Percentiles rank a stretch among this genome's conserved stretches.
Conservation (phyloP, 805 yeast genomes). For the Schwanniomyces pseudopolymorphus region DNA sequence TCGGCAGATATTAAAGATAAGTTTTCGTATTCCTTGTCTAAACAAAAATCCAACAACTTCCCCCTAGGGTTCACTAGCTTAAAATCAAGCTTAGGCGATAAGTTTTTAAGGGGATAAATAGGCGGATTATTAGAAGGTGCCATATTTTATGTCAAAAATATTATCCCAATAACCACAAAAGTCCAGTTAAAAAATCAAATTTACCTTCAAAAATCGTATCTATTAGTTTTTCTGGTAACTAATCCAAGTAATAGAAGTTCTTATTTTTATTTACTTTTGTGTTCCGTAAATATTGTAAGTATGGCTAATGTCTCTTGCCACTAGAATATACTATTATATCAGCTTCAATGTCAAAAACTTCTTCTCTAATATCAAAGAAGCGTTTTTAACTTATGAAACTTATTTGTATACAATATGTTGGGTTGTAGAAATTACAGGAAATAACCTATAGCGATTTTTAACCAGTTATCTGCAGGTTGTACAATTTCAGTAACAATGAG, state of each 20-base stretch:
- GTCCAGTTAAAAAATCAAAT: neutral
- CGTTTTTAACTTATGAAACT: neutral
- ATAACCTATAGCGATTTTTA: neutral
- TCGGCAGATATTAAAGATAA: conserved; percentile 18
- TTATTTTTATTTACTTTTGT: neutral
- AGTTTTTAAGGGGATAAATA: conserved; percentile 30
- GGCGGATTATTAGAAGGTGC: conserved; percentile 23
- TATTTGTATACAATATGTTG: neutral
- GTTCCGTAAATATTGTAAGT: neutral
- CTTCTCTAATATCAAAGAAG: neutral
- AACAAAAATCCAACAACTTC: conserved; percentile 32
- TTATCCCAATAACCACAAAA: neutral
- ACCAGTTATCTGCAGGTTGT: neutral
- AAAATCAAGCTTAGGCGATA: conserved; percentile 31
- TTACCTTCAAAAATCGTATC: neutral
- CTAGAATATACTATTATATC: neutral
- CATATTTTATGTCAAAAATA: conserved; percentile 2
- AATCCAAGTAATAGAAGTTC: neutral
- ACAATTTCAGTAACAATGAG: neutral
- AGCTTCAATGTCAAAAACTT: neutral
- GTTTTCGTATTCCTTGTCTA: conserved; percentile 26
- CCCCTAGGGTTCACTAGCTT: conserved; percentile 28
- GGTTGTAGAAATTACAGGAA: neutral
- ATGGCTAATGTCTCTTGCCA: neutral
- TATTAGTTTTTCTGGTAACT: neutral